Percentiles rank a stretch among this genome's conserved stretches.
Evolutionary conservation across 2,329 filamentous ascomycete species (phyloP).

Genomic region (Fusarium sp.): DNA sequence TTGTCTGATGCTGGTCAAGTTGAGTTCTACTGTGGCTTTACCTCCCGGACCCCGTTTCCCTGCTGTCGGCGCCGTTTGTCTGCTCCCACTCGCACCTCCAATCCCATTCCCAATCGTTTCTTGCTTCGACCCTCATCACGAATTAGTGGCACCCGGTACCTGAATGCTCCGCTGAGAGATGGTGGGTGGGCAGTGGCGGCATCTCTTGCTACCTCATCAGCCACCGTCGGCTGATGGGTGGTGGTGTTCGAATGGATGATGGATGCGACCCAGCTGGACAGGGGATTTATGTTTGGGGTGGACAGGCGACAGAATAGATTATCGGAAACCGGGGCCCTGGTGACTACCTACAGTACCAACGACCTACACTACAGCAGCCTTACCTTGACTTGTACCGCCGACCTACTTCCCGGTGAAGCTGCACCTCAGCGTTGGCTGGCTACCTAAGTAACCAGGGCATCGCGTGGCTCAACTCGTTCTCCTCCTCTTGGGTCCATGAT

Average conservation of each 20-base stretch:
- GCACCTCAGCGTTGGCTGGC: neutral
- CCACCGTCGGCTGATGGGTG: slow-evolving; percentile 25
- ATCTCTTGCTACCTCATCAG: slow-evolving; percentile 21
- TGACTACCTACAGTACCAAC: neutral
- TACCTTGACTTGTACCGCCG: neutral
- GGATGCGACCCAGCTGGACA: slow-evolving; percentile 15
- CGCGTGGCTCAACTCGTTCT: slow-evolving; percentile 24
- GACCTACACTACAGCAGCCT: neutral
- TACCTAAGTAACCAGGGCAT: slow-evolving; percentile 4
- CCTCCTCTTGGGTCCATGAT: neutral
- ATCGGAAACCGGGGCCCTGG: slow-evolving; percentile 2
- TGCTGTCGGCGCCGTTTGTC: slow-evolving; percentile 30
- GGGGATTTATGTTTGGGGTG: slow-evolving; percentile 13
- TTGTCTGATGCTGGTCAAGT: neutral
- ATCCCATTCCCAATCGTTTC: slow-evolving; percentile 11
- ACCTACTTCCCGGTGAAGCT: neutral
- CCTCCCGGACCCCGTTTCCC: slow-evolving; percentile 30
- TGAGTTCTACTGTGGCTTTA: slow-evolving; percentile 31
- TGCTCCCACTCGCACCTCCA: slow-evolving; percentile 15
- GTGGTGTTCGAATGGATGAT: slow-evolving; percentile 2
- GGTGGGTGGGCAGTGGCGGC: slow-evolving; percentile 32
- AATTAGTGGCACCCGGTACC: slow-evolving; percentile 36
- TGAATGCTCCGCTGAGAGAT: slow-evolving; percentile 26
- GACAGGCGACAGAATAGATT: slow-evolving; percentile 1
- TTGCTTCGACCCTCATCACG: slow-evolving; percentile 13